Evolutionary conservation across 75 land plant genomes (phyloP), one percentile per base, ranked within the genome.

Genomic region (Pinus albicaulis): DNA sequence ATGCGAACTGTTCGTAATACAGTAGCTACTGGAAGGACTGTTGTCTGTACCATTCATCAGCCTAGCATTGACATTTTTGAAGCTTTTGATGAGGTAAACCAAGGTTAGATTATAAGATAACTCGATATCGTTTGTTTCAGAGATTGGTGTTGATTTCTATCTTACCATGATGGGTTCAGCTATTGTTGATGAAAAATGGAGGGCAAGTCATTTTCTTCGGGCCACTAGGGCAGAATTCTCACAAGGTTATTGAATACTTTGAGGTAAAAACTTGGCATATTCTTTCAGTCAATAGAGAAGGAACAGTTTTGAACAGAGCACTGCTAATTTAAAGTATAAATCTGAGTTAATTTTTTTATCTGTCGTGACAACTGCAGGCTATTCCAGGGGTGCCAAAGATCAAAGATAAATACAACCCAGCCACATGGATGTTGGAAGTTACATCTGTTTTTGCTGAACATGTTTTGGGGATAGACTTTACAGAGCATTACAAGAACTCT

Each of bases 11-110:
- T 92, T 36, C 85, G 88, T 48, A 92, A 92, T 59, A 92, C 86
- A 72, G 91, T 89, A 15, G 86, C 89, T 71, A 89, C 92, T 12
- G 89, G 94, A 57, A 78, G 92, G 25, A 89, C 90, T 66, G 89
- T 89, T 34, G 91, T 92, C 22, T 92, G 94, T 81, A 92, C 93
- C 26, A 92, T 92, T 63, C 93, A 92, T 75, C 93, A 92, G 74
- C 74, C 74, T 55, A 88, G 87, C 82, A 86, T 91, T 57, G 93
- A 91, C 71, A 89, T 91, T 61, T 91, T 91, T 77, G 91, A 91
- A 79, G 80, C 93, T 15, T 91, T 91, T 82, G 93, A 91, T 78
- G 93, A 91, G 93, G 93, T 89, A 31, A 28, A 48, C 11, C 66
- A 28, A 61, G 7, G 26, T 56, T 38, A 59, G 55, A 58, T 59